A percentile compares a stretch with the other conserved stretches of the same genome.
Conservation (phyloP, 768 basidiomycete genomes). For the Macrolepiota albuminosa region DNA sequence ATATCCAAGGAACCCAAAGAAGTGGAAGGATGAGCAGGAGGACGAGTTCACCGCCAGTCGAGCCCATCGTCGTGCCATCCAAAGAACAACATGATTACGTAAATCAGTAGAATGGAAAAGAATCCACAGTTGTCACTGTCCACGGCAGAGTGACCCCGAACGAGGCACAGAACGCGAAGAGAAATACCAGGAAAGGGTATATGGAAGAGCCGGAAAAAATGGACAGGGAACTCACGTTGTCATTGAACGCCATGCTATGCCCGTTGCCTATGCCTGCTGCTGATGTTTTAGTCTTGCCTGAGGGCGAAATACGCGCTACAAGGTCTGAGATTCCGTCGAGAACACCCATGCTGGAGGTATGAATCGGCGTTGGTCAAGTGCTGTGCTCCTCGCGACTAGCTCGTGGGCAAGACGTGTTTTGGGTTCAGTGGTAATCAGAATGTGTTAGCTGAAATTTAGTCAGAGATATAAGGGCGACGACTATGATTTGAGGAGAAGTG, state of each 20-base stretch:
- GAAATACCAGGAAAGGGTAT: not conserved
- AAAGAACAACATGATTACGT: conserved; percentile 46
- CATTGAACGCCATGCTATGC: conserved; percentile 59
- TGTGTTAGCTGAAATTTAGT: not conserved
- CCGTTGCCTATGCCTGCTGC: conserved; percentile 56
- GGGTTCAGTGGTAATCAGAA: not conserved
- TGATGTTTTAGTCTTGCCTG: conserved; percentile 33
- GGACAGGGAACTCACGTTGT: conserved; percentile 55
- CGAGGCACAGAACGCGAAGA: conserved; percentile 3
- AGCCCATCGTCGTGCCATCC: conserved; percentile 33
- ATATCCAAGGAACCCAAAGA: conserved; percentile 63
- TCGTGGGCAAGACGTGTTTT: not conserved
- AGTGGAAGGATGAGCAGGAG: conserved; percentile 65
- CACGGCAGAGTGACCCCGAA: not conserved
- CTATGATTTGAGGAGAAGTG: not conserved
- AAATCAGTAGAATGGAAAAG: conserved; percentile 19
- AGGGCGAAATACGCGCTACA: conserved; percentile 41
- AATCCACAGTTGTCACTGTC: not conserved
- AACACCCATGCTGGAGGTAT: conserved; percentile 40
- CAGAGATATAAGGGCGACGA: not conserved
- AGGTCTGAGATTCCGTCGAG: conserved; percentile 54
- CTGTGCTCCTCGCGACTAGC: not conserved
- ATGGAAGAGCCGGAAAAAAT: conserved; percentile 2
- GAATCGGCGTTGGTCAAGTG: not conserved
- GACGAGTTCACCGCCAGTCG: conserved; percentile 41